Base-by-base conservation (phyloP, 1,284 basidiomycete species). In the Cutaneotrichosporon mucoides region DNA sequence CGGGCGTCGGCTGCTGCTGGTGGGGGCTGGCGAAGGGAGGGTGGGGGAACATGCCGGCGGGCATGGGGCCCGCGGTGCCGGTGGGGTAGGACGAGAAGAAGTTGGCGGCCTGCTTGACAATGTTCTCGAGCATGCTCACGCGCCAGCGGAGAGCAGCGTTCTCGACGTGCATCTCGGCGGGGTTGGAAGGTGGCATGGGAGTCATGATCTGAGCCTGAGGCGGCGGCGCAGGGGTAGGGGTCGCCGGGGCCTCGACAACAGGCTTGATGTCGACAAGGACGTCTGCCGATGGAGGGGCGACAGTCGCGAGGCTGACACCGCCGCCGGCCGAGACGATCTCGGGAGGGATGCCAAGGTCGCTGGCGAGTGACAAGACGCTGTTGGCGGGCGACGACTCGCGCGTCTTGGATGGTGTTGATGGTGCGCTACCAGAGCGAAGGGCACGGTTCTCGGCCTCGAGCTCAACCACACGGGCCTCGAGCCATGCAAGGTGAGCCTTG, bases 401-500 rank as follows among this genome's bases (percentile, higher is more conserved):
- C 5, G 55, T 66, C 36, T 50, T 56, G n/a, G 53, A 38, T 11
- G 58, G 59, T 7, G 62, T 38, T 6, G 60, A 53, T 15, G 61
- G 59, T 6, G 62, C 45, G 56, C 55, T 43, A 43, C 60, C 66
- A 10, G 59, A 50, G 47, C 67, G 67, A 16, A 78, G 65, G 36
- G 66, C 66, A 36, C 65, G 64, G 61, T 77, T 76, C 64, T 77
- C 76, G 5, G 54, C 60, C 63, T 78, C 75, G 24, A 78, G 68
- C 63, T 77, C 72, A 11, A 66, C 59, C 5, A 77, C 75, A 33
- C 76, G 69, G n/a, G 62, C 48, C 63, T 78, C 76, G 33, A 78
- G 71, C 61, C 68, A 71, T 7, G 68, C 72, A 11, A 78, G 66
- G 62, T 78, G 75, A 0, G 70, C 69, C 68, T 76, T 76, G 58